Evolutionary conservation across 1,139 yeast species (phyloP).

Genomic region (Candida labiduridarum): DNA sequence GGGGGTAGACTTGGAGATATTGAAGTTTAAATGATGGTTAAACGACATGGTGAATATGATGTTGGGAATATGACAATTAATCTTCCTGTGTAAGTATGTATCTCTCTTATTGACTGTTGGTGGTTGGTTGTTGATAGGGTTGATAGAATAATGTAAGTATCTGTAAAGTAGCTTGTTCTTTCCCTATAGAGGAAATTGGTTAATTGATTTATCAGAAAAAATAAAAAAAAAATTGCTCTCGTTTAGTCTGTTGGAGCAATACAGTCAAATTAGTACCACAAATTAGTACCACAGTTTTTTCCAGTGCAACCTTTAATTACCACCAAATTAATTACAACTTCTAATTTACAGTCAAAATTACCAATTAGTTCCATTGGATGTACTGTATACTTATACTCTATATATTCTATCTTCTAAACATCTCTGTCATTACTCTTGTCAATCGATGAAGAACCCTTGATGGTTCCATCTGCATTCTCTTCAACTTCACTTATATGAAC

Average conservation of each 20-base stretch:
- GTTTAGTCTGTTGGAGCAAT: neutral
- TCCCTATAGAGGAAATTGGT: neutral
- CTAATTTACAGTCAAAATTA: neutral
- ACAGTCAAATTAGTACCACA: neutral
- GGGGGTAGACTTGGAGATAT: constrained; percentile 43
- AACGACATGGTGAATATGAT: constrained; percentile 27
- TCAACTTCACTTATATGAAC: neutral
- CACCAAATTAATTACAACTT: neutral
- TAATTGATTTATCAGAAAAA: neutral
- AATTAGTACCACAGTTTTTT: neutral
- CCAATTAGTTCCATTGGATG: neutral
- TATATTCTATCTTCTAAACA: neutral
- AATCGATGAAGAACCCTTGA: neutral
- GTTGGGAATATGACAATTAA: neutral
- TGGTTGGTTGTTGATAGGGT: neutral
- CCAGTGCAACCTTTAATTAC: constrained; percentile 1
- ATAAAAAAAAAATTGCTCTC: neutral
- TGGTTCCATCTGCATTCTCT: neutral
- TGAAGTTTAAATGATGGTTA: constrained; percentile 40
- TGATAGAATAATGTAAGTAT: neutral
- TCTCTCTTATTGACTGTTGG: neutral
- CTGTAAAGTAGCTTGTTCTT: neutral
- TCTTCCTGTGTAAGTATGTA: neutral
- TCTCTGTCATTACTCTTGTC: neutral
- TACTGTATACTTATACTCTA: neutral